Evolutionary conservation across 2,329 filamentous ascomycete genomes (phyloP).

Genomic region (Aquanectria penicillioides): DNA sequence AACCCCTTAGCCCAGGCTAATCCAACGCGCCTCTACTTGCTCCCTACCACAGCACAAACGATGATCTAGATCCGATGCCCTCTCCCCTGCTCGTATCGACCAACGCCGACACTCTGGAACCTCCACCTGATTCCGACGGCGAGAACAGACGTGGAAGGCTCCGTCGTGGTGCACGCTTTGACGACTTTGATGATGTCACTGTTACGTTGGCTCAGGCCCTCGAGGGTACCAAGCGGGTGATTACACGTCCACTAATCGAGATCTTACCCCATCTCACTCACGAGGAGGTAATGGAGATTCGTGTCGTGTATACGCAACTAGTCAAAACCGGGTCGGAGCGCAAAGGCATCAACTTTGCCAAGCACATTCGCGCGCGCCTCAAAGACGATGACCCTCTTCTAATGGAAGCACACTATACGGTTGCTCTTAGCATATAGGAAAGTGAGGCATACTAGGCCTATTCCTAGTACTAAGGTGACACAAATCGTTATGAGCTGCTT

Average conservation of each 20-base stretch:
- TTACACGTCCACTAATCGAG: constrained; percentile 78
- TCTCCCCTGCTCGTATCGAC: too few relatives aligned
- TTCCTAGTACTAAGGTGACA: constrained; percentile 94
- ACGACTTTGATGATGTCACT: constrained; percentile 81
- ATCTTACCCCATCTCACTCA: constrained; percentile 87
- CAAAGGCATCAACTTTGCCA: constrained; percentile 85
- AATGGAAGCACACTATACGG: constrained; percentile 91
- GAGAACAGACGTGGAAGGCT: too few relatives aligned
- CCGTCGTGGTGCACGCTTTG: too few relatives aligned
- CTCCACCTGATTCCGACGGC: too few relatives aligned
- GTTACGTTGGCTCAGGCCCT: constrained; percentile 77
- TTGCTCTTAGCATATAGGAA: constrained; percentile 89
- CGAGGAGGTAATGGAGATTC: constrained; percentile 86
- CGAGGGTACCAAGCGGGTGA: constrained; percentile 72
- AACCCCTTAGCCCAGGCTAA: too few relatives aligned
- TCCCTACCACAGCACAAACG: too few relatives aligned
- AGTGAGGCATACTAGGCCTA: constrained; percentile 98
- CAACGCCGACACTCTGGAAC: too few relatives aligned
- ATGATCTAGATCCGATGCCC: too few relatives aligned
- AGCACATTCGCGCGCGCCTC: constrained; percentile 81
- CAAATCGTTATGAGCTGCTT: constrained; percentile 84
- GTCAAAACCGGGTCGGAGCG: constrained; percentile 80
- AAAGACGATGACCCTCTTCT: constrained; percentile 80
- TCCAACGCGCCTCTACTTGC: too few relatives aligned
- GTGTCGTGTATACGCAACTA: constrained; percentile 89